phyloP scores from a whole-genome alignment of 495 filamentous ascomycete genomes.

The Hapsidospora chrysogenum region DNA sequence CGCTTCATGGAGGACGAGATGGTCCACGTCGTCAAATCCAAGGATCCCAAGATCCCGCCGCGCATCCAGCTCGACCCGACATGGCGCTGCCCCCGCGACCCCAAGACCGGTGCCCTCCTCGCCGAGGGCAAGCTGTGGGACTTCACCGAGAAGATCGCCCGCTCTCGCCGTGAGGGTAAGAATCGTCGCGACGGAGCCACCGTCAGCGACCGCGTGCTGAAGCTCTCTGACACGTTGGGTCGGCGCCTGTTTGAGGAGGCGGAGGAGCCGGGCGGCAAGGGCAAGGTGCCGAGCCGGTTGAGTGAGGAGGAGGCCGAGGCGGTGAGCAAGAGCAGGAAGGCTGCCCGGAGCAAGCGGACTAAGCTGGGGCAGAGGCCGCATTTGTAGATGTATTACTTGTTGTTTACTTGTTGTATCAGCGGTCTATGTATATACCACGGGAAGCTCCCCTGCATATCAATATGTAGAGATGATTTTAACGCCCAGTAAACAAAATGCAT shows the following conservation, averaged over 20 bases:
- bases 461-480: neutral
- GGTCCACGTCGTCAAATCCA: slow-evolving; percentile 50
- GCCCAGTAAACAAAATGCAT: too few species aligned
- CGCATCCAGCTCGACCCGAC: slow-evolving; percentile 52
- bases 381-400: slow-evolving; percentile 15
- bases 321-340: slow-evolving; percentile 15
- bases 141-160: slow-evolving; percentile 75
- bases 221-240: slow-evolving; percentile 46
- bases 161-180: slow-evolving; percentile 77
- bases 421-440: neutral
- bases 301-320: slow-evolving; percentile 23
- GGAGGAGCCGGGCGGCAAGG: slow-evolving; percentile 12
- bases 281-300: slow-evolving; percentile 15
- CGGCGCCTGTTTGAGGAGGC: slow-evolving; percentile 29
- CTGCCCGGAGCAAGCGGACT: slow-evolving; percentile 22
- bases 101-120: slow-evolving; percentile 39
- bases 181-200: slow-evolving; percentile 84
- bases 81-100: slow-evolving; percentile 60
- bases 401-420: neutral
- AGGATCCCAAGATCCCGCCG: slow-evolving; percentile 37
- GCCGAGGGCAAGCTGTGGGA: slow-evolving; percentile 68
- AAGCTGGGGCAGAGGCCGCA: slow-evolving; percentile 27
- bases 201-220: slow-evolving; percentile 67
- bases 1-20: slow-evolving; percentile 87
- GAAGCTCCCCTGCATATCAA: neutral